These are phyloP conservation scores for Pugionium dolabratum DNA, from an alignment of 345 rosid species.

Conservation along the genomic window DNA sequence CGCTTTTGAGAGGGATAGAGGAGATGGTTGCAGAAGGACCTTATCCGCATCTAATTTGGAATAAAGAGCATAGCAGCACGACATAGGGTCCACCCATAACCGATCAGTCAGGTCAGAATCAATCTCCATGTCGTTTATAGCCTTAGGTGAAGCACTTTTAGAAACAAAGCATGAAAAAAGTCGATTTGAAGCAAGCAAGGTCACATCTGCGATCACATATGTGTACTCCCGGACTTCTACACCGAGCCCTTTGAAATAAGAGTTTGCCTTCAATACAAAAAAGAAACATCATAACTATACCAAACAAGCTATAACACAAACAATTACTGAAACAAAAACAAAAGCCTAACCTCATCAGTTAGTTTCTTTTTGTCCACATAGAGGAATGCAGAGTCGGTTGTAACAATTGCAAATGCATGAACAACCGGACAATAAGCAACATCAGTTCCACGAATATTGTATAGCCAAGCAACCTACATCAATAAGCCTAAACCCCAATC, in stretches of 20 bases:
- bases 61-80: constrained; percentile 90
- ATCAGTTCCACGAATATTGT: constrained; percentile 89
- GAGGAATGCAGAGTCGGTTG: constrained; percentile 63
- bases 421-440: constrained; percentile 89
- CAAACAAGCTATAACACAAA: not conserved
- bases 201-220: constrained; percentile 67
- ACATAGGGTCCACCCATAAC: constrained; percentile 77
- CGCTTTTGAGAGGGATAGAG: constrained; percentile 90
- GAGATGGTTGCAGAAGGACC: constrained; percentile 79
- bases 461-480: constrained; percentile 97
- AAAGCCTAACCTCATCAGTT: constrained; percentile 57
- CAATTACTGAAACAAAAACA: not conserved
- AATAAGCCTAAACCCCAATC: constrained; percentile 1
- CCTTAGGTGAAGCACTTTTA: constrained; percentile 1
- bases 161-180: constrained; percentile 48
- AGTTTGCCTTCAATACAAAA: constrained; percentile 47
- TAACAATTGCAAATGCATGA: constrained; percentile 90
- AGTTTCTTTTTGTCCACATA: constrained; percentile 82
- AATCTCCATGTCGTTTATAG: constrained; percentile 29
- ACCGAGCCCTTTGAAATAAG: constrained; percentile 53
- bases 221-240: constrained; percentile 73
- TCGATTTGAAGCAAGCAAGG: constrained; percentile 58
- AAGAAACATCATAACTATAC: too few species aligned
- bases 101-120: constrained; percentile 46
- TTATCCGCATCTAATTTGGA: constrained; percentile 67